These are phyloP conservation scores for Volvox carteri DNA, from an alignment of 163 green algal species.

Conservation along the genomic window DNA sequence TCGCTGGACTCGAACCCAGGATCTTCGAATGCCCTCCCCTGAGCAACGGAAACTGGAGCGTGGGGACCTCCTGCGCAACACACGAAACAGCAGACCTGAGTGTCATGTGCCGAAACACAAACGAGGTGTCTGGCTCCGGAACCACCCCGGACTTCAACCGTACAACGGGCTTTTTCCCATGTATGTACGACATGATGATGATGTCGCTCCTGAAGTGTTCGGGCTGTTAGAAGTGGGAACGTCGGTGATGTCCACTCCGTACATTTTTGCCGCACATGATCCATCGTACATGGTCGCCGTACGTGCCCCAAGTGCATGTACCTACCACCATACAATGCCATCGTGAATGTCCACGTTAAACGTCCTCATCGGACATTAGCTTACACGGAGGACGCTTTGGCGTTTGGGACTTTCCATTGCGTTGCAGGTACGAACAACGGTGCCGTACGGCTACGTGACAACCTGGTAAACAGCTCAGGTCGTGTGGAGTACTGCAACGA, in stretches of 20 bases:
- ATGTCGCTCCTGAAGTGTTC: too few species aligned
- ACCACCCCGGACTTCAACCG: background rate
- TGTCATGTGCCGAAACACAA: background rate
- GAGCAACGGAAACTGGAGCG: background rate
- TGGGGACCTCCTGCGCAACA: background rate
- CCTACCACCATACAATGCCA: too few species aligned
- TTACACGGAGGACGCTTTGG: too few species aligned
- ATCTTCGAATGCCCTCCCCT: slow-evolving; percentile 7
- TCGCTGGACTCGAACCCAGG: too few species aligned
- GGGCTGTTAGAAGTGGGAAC: too few species aligned
- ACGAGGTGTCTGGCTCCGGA: background rate
- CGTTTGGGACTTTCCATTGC: background rate
- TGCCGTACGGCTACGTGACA: slow-evolving; percentile 7
- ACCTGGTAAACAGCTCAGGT: background rate
- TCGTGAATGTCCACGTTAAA: too few species aligned
- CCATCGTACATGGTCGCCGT: too few species aligned
- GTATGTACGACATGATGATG: background rate
- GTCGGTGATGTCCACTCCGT: too few species aligned
- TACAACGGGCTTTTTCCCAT: background rate
- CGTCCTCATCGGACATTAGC: too few species aligned
- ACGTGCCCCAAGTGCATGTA: too few species aligned
- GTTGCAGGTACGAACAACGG: background rate
- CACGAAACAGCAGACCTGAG: background rate
- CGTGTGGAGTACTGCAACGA: slow-evolving; percentile 15
- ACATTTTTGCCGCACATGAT: too few species aligned